Conservation (phyloP, 1,284 basidiomycete species). For the Melampsora larici-populina region DNA sequence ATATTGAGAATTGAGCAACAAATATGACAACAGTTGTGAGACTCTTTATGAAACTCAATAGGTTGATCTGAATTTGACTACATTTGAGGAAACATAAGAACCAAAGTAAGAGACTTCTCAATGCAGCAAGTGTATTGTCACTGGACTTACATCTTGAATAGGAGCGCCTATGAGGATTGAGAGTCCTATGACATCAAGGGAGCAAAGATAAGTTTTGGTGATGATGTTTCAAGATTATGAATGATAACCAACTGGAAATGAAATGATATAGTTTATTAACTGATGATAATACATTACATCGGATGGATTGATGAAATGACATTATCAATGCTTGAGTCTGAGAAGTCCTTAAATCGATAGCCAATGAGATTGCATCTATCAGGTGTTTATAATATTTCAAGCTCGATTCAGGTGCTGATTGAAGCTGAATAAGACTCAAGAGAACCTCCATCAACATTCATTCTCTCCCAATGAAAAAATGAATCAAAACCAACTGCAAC, state of each 20-base stretch:
- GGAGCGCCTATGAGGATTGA: too few species aligned
- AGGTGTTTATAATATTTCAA: not conserved
- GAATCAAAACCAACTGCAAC: not conserved
- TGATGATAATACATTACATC: not conserved
- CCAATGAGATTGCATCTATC: conserved; percentile 4
- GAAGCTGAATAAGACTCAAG: not conserved
- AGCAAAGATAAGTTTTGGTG: too few species aligned
- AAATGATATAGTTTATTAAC: not conserved
- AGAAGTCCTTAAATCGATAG: conserved; percentile 6
- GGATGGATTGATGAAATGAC: conserved; percentile 6
- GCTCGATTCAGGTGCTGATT: conserved; percentile 5
- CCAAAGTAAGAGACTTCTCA: not conserved
- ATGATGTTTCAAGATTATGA: too few species aligned
- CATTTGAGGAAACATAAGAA: not conserved
- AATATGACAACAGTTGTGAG: conserved; percentile 23
- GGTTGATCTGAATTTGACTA: conserved; percentile 2
- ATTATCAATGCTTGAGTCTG: not conserved
- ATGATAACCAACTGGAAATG: conserved; percentile 1
- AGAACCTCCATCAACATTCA: not conserved
- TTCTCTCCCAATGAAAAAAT: too few species aligned
- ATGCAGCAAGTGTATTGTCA: not conserved
- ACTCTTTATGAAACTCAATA: too few species aligned
- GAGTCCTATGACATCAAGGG: too few species aligned
- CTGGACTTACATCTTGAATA: not conserved
- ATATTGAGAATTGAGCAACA: conserved; percentile 22